Evolutionary conservation across 2,329 filamentous ascomycete species (phyloP), one percentile per base, ranked within the genome.

Genomic region (Furcasterigmium furcatum): DNA sequence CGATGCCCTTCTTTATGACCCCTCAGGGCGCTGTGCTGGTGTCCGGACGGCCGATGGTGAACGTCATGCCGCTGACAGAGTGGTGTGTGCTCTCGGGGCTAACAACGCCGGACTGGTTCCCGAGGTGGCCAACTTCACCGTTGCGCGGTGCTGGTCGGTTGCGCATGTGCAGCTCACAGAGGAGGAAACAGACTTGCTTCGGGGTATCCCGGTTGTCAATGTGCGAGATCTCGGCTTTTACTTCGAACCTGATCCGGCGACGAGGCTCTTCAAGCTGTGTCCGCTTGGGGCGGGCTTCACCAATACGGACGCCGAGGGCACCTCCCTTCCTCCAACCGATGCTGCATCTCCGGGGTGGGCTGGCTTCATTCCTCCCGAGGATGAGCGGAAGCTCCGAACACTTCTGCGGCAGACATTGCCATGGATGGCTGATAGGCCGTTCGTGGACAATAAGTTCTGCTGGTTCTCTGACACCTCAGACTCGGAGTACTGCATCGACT

Each of bases 381-480:
- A 84, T 46, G 79, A 84, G 56, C 53, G 52, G 19, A 71, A 73
- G 53, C 62, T 82, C 35, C 69, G 77, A 8, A 61, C 67, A 29
- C 59, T 83, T 29, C 62, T 84, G 4, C 52, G 58, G 9, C 68
- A 82, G 42, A 76, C 76, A 0, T 63, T 84, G 0, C 79, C 79
- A 0, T 63, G 62, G 34, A 65, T 83, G 19, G 71, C 73, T 0
- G 68, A 80, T 14, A 58, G 80, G 3, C 79, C 79, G 0, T 64
- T 85, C n/a, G 72, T 84, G 3, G 65, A 73, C 25, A 72, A 73
- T 53, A 70, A 68, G 2, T 59, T 85, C 14, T 85, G 82, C 55
- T 85, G 81, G 80, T 80, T 80, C 48, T 78, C 79, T 1, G 82
- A 85, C 53, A 80, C 78, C 0, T 66, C 61, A 9, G 77, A 83